Evolutionary conservation across 768 basidiomycete species (phyloP).

Genomic region (Lactarius psammicola): DNA sequence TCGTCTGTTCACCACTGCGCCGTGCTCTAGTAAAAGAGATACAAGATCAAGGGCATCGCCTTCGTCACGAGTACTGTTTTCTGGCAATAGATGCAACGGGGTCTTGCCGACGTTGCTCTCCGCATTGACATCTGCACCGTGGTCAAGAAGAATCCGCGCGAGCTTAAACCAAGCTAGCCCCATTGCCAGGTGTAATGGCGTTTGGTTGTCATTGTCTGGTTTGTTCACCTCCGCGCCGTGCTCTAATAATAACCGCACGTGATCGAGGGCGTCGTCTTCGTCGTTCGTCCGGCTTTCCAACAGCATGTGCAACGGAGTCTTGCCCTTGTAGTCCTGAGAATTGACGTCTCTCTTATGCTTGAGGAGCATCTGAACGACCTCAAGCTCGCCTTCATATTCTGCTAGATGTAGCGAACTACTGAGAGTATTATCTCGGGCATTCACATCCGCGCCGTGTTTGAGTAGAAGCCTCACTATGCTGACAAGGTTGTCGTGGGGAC

Average conservation of each 20-base stretch:
- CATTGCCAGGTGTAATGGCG: too few relatives aligned
- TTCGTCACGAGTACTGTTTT: accelerated
- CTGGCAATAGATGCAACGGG: not conserved
- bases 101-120: not conserved
- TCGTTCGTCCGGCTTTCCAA: not conserved
- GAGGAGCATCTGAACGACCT: not conserved
- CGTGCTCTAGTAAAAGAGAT: accelerated
- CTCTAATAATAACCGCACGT: not conserved
- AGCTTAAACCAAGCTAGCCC: too few relatives aligned
- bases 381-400: not conserved
- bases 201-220: too few relatives aligned
- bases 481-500: not conserved
- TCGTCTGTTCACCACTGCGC: too few relatives aligned
- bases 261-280: not conserved
- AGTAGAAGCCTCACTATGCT: not conserved
- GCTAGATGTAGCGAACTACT: not conserved
- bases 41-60: too few relatives aligned
- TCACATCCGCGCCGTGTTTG: not conserved
- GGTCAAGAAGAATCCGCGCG: too few relatives aligned
- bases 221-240: too few relatives aligned
- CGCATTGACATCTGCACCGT: not conserved
- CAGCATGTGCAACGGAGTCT: too few relatives aligned
- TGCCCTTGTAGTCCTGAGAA: too few relatives aligned
- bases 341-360: not conserved
- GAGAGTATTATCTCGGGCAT: not conserved